phyloP scores from a whole-genome alignment of 768 basidiomycete genomes.

The Tricholoma terreum region DNA sequence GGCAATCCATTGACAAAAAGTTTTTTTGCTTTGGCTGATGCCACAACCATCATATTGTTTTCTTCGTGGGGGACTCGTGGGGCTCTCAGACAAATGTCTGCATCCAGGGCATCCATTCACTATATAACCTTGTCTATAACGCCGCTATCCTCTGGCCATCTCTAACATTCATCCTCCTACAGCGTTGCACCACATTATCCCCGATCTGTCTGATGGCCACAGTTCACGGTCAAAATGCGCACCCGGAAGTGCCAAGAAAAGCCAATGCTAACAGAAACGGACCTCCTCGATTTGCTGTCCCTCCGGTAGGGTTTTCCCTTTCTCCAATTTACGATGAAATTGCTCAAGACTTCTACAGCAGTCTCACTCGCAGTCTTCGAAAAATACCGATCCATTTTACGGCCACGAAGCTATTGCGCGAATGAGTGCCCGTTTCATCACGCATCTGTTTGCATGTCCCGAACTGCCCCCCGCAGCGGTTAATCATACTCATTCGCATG shows the following conservation, averaged over 20 bases:
- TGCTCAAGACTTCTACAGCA: constrained; percentile 17
- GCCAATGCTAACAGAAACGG: constrained; percentile 15
- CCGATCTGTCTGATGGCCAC: constrained; percentile 14
- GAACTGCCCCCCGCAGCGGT: constrained; percentile 61
- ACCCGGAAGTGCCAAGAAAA: constrained; percentile 16
- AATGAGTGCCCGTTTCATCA: constrained; percentile 76
- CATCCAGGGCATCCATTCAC: not conserved
- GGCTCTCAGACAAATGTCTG: not conserved
- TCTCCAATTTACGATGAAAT: constrained; percentile 3
- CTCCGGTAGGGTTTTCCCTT: constrained; percentile 10
- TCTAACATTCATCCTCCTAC: constrained; percentile 9
- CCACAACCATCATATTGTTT: not conserved
- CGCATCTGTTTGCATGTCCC: constrained; percentile 83
- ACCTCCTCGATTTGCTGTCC: constrained; percentile 20
- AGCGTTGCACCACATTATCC: constrained; percentile 1
- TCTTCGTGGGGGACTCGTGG: constrained; percentile 7
- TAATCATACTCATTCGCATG: constrained; percentile 44
- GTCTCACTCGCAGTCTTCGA: too few relatives aligned
- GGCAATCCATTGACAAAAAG: constrained; percentile 4
- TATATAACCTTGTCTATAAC: constrained; percentile 22
- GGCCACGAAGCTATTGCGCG: constrained; percentile 75
- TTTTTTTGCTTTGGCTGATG: constrained; percentile 10
- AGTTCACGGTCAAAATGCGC: constrained; percentile 5
- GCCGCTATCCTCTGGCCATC: constrained; percentile 8
- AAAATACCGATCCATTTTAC: constrained; percentile 55